phyloP scores from a whole-genome alignment of 1,139 yeast genomes.

The Sugiyamaella xylanicola region DNA sequence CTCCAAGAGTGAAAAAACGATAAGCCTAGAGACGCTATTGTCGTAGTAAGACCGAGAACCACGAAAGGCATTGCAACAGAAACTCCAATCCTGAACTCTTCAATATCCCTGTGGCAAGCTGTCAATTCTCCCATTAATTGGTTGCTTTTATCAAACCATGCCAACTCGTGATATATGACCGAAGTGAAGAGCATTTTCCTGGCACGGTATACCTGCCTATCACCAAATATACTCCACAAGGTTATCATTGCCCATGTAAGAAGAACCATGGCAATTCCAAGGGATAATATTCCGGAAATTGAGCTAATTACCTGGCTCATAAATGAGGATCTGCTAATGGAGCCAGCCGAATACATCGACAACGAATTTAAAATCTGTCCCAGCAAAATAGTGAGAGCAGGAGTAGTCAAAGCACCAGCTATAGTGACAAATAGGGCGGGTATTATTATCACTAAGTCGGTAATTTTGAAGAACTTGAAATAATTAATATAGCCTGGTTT shows the following conservation, averaged over 20 bases:
- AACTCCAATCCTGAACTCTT: constrained; percentile 70
- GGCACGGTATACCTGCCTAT: constrained; percentile 63
- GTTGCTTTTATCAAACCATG: constrained; percentile 53
- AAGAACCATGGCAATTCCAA: constrained; percentile 58
- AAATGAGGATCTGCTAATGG: constrained; percentile 41
- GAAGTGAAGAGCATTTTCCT: constrained; percentile 48
- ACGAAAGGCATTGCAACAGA: constrained; percentile 67
- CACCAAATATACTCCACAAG: constrained; percentile 74
- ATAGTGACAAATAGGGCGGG: constrained; percentile 20
- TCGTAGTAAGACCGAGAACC: constrained; percentile 54
- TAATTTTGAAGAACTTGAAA: constrained; percentile 11
- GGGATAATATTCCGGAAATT: constrained; percentile 56
- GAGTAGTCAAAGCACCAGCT: constrained; percentile 45
- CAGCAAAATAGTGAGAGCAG: constrained; percentile 64
- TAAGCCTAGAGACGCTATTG: constrained; percentile 59
- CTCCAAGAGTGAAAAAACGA: constrained; percentile 84
- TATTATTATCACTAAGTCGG: constrained; percentile 12
- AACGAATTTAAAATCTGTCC: constrained; percentile 65
- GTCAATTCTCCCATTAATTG: constrained; percentile 11
- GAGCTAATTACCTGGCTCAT: constrained; percentile 50
- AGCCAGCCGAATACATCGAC: constrained; percentile 44
- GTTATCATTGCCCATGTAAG: constrained; percentile 59
- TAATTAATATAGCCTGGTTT: constrained; percentile 10
- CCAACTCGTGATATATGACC: constrained; percentile 34
- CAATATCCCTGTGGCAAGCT: constrained; percentile 57